These are phyloP conservation scores for Boletus eberwhitei DNA, from an alignment of 768 basidiomycete species.

Conservation along the genomic window DNA sequence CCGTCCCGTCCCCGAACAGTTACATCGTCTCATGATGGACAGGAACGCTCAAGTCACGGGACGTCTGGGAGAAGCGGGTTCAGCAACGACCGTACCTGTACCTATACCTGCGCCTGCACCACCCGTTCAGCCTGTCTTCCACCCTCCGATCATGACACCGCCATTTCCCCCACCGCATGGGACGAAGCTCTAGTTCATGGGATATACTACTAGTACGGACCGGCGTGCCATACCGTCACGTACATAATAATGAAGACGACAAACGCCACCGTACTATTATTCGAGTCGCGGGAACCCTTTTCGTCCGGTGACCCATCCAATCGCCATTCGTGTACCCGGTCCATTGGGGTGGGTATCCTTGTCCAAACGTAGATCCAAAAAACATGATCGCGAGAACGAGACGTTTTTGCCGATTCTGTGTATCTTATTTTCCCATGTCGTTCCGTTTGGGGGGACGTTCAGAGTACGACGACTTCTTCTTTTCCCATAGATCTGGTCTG, in stretches of 20 bases:
- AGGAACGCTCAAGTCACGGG: conserved; percentile 59
- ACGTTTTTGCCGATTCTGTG: background rate
- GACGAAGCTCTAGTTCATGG: conserved; percentile 27
- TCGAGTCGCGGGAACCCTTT: conserved; percentile 11
- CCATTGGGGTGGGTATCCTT: background rate
- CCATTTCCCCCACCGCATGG: conserved; percentile 30
- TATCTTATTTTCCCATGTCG: conserved; percentile 16
- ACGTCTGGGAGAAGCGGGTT: conserved; percentile 30
- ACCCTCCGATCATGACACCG: conserved; percentile 31
- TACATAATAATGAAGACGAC: conserved; percentile 20
- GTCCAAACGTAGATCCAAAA: conserved; percentile 2
- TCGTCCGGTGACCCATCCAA: background rate
- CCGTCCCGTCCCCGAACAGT: conserved; percentile 30
- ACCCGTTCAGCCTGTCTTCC: conserved; percentile 22
- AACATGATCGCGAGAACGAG: background rate
- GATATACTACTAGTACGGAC: background rate
- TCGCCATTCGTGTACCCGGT: background rate
- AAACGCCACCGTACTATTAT: background rate
- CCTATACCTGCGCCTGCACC: conserved; percentile 22
- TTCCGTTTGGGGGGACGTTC: background rate
- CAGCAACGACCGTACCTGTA: conserved; percentile 12
- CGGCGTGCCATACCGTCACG: conserved; percentile 9
- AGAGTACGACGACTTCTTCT: background rate
- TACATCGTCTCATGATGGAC: conserved; percentile 76
- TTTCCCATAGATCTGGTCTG: background rate